Percentiles rank a stretch among this genome's conserved stretches.
Evolutionary conservation across 1,284 basidiomycete species (phyloP).

Genomic region (Phellopilus nigrolimitatus): DNA sequence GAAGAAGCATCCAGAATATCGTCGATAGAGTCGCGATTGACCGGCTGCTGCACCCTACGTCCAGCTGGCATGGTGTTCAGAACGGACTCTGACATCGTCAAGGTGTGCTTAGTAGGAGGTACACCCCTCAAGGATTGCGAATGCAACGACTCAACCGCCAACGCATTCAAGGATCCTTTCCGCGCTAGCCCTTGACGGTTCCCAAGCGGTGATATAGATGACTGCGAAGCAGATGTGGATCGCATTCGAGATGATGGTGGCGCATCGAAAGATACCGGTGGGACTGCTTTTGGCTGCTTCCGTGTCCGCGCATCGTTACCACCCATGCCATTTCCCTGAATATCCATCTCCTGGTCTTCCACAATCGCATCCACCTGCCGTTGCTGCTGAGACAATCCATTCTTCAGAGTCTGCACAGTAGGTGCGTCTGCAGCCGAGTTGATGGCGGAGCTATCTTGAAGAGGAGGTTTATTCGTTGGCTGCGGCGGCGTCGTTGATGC

Average conservation of each 20-base stretch:
- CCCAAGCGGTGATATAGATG: conserved; percentile 10
- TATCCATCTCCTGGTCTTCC: not conserved
- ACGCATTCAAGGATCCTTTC: conserved; percentile 14
- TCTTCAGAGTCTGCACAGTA: not conserved
- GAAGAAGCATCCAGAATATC: conserved; percentile 67
- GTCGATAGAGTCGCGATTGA: conserved; percentile 63
- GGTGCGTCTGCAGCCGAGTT: conserved; percentile 4
- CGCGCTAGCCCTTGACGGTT: conserved; percentile 8
- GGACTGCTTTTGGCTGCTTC: conserved; percentile 13
- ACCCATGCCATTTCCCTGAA: not conserved
- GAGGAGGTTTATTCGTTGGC: conserved; percentile 5
- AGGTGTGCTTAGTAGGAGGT: not conserved
- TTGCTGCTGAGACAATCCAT: not conserved
- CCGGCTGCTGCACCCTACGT: not conserved
- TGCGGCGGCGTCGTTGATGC: conserved; percentile 22
- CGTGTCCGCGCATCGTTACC: conserved; percentile 4
- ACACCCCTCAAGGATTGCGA: conserved; percentile 11
- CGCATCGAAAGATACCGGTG: conserved; percentile 16
- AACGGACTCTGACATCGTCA: conserved; percentile 10
- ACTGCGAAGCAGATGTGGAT: conserved; percentile 16
- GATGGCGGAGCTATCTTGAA: conserved; percentile 12
- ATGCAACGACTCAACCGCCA: conserved; percentile 13
- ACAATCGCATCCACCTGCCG: not conserved
- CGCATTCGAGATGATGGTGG: conserved; percentile 9
- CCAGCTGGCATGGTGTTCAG: not conserved